A percentile compares a stretch with the other conserved stretches of the same genome.
These are phyloP conservation scores for Alternaria infectoria DNA, from an alignment of 2,329 filamentous ascomycete species.

Conservation along the genomic window DNA sequence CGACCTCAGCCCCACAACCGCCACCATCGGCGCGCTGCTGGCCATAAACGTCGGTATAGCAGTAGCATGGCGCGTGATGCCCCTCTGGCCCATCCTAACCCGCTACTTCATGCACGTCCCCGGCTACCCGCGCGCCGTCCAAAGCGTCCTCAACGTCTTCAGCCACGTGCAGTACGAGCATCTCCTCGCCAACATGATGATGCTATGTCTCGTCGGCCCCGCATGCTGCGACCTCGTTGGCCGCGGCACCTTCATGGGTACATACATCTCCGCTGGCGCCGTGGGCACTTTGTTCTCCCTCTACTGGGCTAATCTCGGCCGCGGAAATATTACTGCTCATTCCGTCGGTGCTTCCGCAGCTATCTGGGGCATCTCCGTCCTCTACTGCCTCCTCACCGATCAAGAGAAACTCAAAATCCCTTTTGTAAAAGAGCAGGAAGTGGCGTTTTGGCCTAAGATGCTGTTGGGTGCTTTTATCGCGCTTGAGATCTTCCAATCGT, in stretches of 20 bases:
- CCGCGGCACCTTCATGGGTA: slow-evolving; percentile 43
- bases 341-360: slow-evolving; percentile 43
- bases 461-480: slow-evolving; percentile 35
- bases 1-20: slow-evolving; percentile 39
- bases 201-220: slow-evolving; percentile 70
- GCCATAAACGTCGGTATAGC: slow-evolving; percentile 65
- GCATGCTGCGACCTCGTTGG: slow-evolving; percentile 44
- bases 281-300: slow-evolving; percentile 37
- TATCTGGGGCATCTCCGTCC: slow-evolving; percentile 40
- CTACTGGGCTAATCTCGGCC: slow-evolving; percentile 44
- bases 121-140: slow-evolving; percentile 66
- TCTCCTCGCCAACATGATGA: slow-evolving; percentile 65
- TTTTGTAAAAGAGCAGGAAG: slow-evolving; percentile 32
- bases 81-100: slow-evolving; percentile 70
- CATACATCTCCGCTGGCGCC: slow-evolving; percentile 44
- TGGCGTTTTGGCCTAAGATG: slow-evolving; percentile 40
- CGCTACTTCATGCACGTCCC: slow-evolving; percentile 58
- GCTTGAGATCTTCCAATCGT: slow-evolving; percentile 31
- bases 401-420: slow-evolving; percentile 41
- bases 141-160: slow-evolving; percentile 69
- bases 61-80: slow-evolving; percentile 67
- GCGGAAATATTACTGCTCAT: slow-evolving; percentile 35
- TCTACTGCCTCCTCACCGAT: slow-evolving; percentile 43
- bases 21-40: slow-evolving; percentile 66
- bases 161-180: slow-evolving; percentile 71